Conservation (phyloP, 2,329 filamentous ascomycete genomes). For the Fusarium equiseti region DNA sequence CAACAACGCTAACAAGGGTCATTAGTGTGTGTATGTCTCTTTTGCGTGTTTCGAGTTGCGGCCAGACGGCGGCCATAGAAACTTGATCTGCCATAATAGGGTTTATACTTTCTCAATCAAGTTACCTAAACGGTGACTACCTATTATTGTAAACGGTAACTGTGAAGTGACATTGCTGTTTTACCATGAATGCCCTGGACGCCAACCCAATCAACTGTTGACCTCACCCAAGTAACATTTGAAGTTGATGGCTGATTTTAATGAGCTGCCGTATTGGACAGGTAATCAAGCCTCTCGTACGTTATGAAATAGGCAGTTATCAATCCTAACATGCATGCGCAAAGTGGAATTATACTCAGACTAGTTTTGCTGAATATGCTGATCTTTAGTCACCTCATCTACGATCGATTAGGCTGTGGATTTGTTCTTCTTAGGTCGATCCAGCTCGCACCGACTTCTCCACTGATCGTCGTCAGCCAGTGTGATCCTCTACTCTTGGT, state of each 20-base stretch:
- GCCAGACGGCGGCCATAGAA: slow-evolving; percentile 29
- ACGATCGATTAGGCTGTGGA: slow-evolving; percentile 30
- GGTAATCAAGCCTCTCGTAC: slow-evolving; percentile 20
- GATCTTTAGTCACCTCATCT: slow-evolving; percentile 34
- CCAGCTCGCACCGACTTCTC: slow-evolving; percentile 11
- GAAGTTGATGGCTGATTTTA: neutral
- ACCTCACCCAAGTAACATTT: neutral
- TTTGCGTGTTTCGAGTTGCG: slow-evolving; percentile 46
- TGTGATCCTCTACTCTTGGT: slow-evolving; percentile 6
- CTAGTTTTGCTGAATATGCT: neutral
- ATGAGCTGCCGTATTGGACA: neutral
- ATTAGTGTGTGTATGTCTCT: slow-evolving; percentile 27
- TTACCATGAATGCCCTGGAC: neutral
- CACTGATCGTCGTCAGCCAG: slow-evolving; percentile 29
- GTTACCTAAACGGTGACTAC: slow-evolving; percentile 16
- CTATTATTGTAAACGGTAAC: slow-evolving; percentile 17
- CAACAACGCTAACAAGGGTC: slow-evolving; percentile 3
- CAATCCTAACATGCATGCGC: neutral
- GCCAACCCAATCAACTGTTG: neutral
- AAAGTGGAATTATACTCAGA: neutral
- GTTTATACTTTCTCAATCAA: slow-evolving; percentile 14
- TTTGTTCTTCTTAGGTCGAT: slow-evolving; percentile 11
- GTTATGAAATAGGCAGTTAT: neutral
- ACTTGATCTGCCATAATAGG: slow-evolving; percentile 19
- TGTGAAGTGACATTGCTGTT: slow-evolving; percentile 30